Evolutionary conservation across 441 rosid species (phyloP).

Genomic region (Theobroma grandiflorum): DNA sequence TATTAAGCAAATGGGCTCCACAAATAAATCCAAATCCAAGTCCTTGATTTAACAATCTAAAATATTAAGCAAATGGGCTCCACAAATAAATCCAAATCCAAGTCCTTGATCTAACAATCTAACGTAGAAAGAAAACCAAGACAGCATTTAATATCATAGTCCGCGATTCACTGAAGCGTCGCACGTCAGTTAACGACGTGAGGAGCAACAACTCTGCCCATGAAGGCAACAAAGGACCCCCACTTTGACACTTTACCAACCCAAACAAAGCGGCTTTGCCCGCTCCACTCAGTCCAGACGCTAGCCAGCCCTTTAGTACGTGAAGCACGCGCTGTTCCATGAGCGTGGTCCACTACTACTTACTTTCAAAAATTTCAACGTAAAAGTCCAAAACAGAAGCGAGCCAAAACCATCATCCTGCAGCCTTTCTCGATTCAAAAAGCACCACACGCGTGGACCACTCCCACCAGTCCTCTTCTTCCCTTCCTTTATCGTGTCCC

Average conservation of each 20-base stretch:
- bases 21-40: not conserved
- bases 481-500: not conserved
- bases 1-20: constrained; percentile 21
- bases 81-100: constrained; percentile 2
- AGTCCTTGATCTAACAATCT: not conserved
- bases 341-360: constrained; percentile 3
- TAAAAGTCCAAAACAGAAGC: not conserved
- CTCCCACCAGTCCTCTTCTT: not conserved
- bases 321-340: not conserved
- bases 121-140: not conserved
- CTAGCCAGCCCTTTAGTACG: not conserved
- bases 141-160: not conserved
- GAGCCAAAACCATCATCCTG: not conserved
- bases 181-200: constrained; percentile 27
- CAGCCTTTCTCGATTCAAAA: not conserved
- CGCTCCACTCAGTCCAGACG: not conserved
- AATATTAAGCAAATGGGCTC: constrained; percentile 25
- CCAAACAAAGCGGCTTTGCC: not conserved
- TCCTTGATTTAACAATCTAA: not conserved
- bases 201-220: constrained; percentile 17
- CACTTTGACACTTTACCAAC: constrained; percentile 1
- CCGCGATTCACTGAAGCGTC: constrained; percentile 19
- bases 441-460: not conserved
- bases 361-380: not conserved
- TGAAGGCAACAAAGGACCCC: not conserved